Conservation (phyloP, 2,329 filamentous ascomycete genomes). For the Hypomyces rosellus region DNA sequence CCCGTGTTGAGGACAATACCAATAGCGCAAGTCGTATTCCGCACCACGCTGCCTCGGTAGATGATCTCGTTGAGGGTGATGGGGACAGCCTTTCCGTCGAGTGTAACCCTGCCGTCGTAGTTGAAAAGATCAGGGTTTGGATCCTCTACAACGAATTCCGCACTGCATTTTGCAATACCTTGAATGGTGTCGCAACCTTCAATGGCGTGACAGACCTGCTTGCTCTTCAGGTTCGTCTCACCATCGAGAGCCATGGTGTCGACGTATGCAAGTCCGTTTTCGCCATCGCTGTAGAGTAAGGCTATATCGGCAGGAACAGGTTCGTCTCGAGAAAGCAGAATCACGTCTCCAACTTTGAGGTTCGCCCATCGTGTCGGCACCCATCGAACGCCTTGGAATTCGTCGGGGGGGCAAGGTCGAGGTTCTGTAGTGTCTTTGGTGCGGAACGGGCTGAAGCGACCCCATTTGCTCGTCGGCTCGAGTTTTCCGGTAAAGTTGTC, state of each 20-base stretch:
- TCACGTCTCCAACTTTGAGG: conserved; percentile 44
- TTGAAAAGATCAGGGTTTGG: conserved; percentile 72
- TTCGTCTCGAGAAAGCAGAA: conserved; percentile 59
- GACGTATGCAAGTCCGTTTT: conserved; percentile 74
- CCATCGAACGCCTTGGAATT: conserved; percentile 57
- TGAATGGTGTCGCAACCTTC: conserved; percentile 50
- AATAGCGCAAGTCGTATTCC: conserved; percentile 68
- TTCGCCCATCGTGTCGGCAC: conserved; percentile 37
- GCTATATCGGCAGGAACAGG: conserved; percentile 77
- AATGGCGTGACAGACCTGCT: conserved; percentile 58
- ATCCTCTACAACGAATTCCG: conserved; percentile 66
- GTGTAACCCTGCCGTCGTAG: conserved; percentile 63
- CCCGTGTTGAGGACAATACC: conserved; percentile 84
- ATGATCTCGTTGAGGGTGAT: conserved; percentile 77
- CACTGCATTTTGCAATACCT: conserved; percentile 47
- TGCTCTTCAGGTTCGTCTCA: conserved; percentile 76
- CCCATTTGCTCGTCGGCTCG: conserved; percentile 17
- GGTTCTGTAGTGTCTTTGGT: conserved; percentile 24
- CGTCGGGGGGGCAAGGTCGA: conserved; percentile 40
- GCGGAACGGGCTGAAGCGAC: conserved; percentile 28
- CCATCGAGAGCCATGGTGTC: conserved; percentile 82
- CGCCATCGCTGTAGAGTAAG: conserved; percentile 68
- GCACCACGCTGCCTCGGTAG: conserved; percentile 76
- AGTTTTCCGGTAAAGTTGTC: conserved; percentile 26
- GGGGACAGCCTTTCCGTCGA: conserved; percentile 54